Conservation (phyloP, 805 yeast genomes). For the Metschnikowia gruessii region DNA sequence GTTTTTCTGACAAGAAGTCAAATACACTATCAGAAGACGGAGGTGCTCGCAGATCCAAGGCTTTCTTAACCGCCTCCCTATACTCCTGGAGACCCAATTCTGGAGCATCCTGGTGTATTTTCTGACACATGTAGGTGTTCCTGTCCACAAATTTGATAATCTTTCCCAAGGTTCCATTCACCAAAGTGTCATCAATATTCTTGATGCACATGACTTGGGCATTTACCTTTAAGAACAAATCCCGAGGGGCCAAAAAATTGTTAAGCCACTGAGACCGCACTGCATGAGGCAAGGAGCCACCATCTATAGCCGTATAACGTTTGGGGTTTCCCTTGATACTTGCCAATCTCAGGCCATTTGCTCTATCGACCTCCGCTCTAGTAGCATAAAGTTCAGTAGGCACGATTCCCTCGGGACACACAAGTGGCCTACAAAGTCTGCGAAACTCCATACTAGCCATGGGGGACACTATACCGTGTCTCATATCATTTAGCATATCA, state of each 20-base stretch:
- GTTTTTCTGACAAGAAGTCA: conserved; percentile 12
- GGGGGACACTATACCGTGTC: conserved; percentile 63
- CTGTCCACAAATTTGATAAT: conserved; percentile 55
- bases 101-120: conserved; percentile 20
- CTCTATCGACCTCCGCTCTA: conserved; percentile 74
- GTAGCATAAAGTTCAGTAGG: conserved; percentile 93
- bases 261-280: conserved; percentile 10
- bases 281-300: conserved; percentile 30
- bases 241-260: conserved; percentile 20
- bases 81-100: conserved; percentile 22
- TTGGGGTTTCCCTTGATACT: conserved; percentile 46
- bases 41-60: neutral
- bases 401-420: conserved; percentile 67
- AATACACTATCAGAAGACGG: conserved; percentile 15
- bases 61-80: conserved; percentile 13
- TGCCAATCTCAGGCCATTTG: conserved; percentile 50
- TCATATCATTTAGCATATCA: conserved; percentile 72
- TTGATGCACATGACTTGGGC: conserved; percentile 95
- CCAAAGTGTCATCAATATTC: conserved; percentile 69
- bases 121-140: conserved; percentile 35
- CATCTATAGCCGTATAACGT: conserved; percentile 43
- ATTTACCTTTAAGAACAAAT: conserved; percentile 57
- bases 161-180: conserved; percentile 88
- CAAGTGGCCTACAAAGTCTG: conserved; percentile 54
- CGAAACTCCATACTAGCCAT: conserved; percentile 49